These are phyloP conservation scores for Cyclotella choctawhatcheeana DNA, from an alignment of 108 stramenopile species.

Conservation along the genomic window DNA sequence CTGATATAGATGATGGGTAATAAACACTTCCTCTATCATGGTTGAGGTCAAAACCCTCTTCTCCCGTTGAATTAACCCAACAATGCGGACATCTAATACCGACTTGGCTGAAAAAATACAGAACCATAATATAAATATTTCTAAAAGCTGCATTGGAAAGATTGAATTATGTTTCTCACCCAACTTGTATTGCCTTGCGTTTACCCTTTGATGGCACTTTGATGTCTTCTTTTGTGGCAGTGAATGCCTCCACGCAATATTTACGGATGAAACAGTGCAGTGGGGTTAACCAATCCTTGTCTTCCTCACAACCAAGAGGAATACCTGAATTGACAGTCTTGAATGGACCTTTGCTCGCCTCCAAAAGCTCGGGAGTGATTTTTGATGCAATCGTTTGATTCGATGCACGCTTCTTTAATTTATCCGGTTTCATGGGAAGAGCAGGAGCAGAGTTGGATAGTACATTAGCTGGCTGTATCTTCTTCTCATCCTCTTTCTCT, in stretches of 20 bases:
- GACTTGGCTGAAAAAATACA: no score
- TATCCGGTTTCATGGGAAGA: not conserved
- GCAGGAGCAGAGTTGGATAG: not conserved
- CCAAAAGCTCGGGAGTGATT: conserved; percentile 16
- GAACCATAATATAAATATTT: no score
- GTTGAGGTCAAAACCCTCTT: not conserved
- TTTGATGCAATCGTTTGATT: not conserved
- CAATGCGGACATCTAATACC: conserved; percentile 88
- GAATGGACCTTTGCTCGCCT: conserved; percentile 67
- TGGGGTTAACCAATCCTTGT: conserved; percentile 84
- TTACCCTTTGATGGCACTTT: conserved; percentile 78
- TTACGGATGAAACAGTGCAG: conserved; percentile 84
- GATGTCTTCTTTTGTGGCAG: conserved; percentile 67
- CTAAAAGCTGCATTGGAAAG: no score
- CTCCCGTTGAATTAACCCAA: conserved; percentile 24
- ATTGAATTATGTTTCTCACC: no score
- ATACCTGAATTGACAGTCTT: conserved; percentile 54
- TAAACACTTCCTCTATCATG: conserved; percentile 79
- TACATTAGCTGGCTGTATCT: not conserved
- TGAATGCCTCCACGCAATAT: conserved; percentile 81
- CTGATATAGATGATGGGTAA: conserved; percentile 59
- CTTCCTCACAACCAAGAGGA: conserved; percentile 63
- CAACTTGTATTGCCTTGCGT: conserved; percentile 76
- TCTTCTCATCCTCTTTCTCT: no score
- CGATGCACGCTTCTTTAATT: not conserved